Conservation (phyloP, 441 rosid genomes). For the Arabidopsis lyrata region DNA sequence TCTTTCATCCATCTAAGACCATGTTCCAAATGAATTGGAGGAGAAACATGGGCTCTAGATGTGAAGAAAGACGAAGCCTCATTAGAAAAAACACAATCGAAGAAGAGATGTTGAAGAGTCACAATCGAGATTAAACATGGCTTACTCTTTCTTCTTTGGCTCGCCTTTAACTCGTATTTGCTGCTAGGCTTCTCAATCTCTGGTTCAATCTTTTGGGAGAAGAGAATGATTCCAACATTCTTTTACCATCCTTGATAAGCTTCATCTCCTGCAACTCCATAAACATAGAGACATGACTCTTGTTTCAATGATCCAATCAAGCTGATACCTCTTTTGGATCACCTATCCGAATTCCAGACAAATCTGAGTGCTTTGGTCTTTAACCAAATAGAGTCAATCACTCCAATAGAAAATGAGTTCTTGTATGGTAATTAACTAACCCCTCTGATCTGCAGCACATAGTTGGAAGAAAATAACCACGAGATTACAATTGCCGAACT, state of each 20-base stretch:
- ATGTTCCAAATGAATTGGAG: too few species aligned
- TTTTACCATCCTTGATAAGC: not conserved
- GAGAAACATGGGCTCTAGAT: too few species aligned
- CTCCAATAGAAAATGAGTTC: not conserved
- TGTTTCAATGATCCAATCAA: slow-evolving; percentile 14
- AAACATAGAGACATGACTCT: not conserved
- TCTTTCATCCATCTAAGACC: too few species aligned
- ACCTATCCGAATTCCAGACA: slow-evolving; percentile 11
- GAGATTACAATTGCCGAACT: too few species aligned
- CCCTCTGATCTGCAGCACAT: slow-evolving; percentile 49
- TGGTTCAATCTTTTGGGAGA: not conserved
- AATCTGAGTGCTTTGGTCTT: slow-evolving; percentile 14
- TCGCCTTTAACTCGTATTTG: not conserved
- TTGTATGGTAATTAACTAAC: slow-evolving; percentile 29
- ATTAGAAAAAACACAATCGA: too few species aligned
- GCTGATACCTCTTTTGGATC: slow-evolving; percentile 14
- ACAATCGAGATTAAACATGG: slow-evolving; percentile 11
- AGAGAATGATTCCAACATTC: not conserved
- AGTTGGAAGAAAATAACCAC: too few species aligned
- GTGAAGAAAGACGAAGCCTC: too few species aligned
- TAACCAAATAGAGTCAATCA: slow-evolving; percentile 11
- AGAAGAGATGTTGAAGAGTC: too few species aligned
- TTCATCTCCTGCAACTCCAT: slow-evolving; percentile 15
- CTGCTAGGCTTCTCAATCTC: slow-evolving; percentile 19
- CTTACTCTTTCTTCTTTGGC: not conserved